Base-by-base conservation (phyloP, 371 early-diverging fungal species). In the Rhizopus delemar region DNA sequence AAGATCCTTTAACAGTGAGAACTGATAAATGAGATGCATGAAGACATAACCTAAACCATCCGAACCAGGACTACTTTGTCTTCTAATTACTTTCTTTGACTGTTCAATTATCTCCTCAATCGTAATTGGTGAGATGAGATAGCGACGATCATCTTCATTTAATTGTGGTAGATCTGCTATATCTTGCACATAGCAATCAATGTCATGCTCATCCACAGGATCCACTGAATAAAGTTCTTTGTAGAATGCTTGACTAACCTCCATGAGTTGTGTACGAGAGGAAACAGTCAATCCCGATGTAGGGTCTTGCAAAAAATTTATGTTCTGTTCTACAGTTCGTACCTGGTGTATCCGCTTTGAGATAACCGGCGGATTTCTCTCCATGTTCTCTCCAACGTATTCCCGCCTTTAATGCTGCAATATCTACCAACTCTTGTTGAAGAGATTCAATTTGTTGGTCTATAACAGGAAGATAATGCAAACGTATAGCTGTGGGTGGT, bases 41-140 rank as follows among this genome's bases (percentile, higher is more conserved):
- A 61, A 22, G 16, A 56, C 59, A 36, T 60, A 69, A 33, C 64
- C 61, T 29, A 69, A 29, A 6, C 69, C 64, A 45, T 64, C 62
- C 5, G 38, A 5, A 5, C 63, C 63, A 13, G 63, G 63, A 8
- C 63, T 51, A 8, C 51, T 28, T 5, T 22, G 33, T 1, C 29
- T 51, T 3, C 5, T 5, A 32, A 51, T 12, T 4, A 48, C 29
- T 1, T 53, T 36, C 7, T 13, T 33, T 2, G 29, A 28, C 5
- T 16, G 28, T 9, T 7, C 16, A 28, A 48, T 4, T 5, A 48
- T 29, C 11, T 48, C 48, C 4, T 29, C 48, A 9, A 48, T 7
- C n/a, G 48, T 48, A 11, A 48, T 48, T 9, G 16, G 28, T 5
- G 4, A 3, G 16, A 29, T 4, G 7, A 48, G 29, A 22, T 9